A percentile compares a stretch with the other conserved stretches of the same genome.
phyloP scores from a whole-genome alignment of 805 yeast genomes.

The Metschnikowia matae region DNA sequence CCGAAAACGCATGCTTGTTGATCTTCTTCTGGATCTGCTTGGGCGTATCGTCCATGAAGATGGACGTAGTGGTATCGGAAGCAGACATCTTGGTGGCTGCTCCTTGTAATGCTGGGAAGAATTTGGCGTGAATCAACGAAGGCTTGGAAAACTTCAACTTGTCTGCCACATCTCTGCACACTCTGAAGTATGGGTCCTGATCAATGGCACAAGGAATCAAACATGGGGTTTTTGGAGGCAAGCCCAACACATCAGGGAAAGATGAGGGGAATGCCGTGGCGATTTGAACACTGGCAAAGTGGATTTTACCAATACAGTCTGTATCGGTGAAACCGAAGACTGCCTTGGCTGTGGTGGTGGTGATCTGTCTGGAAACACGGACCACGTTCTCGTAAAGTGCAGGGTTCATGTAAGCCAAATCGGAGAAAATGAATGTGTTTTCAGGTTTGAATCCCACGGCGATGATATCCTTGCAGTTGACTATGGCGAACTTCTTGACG shows the following conservation, averaged over 20 bases:
- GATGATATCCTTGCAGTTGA: constrained; percentile 88
- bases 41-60: constrained; percentile 92
- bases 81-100: constrained; percentile 97
- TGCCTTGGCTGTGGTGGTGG: constrained; percentile 94
- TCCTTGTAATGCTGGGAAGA: constrained; percentile 98
- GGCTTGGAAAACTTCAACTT: constrained; percentile 90
- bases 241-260: constrained; percentile 87
- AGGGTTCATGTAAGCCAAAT: constrained; percentile 88
- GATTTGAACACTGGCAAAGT: constrained; percentile 94
- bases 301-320: constrained; percentile 90
- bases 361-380: constrained; percentile 87
- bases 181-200: constrained; percentile 97
- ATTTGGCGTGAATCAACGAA: constrained; percentile 85
- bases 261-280: constrained; percentile 95
- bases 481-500: constrained; percentile 72
- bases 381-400: constrained; percentile 93
- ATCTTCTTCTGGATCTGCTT: constrained; percentile 90
- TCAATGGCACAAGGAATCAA: constrained; percentile 98
- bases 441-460: constrained; percentile 93
- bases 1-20: constrained; percentile 94
- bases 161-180: constrained; percentile 95
- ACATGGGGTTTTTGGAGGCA: constrained; percentile 88
- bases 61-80: constrained; percentile 82
- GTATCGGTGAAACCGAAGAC: constrained; percentile 95
- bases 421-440: constrained; percentile 93